Evolutionary conservation across 106 monocot genomes (phyloP), one percentile per base, ranked within the genome.

Genomic region (Dactylorhiza incarnata): DNA sequence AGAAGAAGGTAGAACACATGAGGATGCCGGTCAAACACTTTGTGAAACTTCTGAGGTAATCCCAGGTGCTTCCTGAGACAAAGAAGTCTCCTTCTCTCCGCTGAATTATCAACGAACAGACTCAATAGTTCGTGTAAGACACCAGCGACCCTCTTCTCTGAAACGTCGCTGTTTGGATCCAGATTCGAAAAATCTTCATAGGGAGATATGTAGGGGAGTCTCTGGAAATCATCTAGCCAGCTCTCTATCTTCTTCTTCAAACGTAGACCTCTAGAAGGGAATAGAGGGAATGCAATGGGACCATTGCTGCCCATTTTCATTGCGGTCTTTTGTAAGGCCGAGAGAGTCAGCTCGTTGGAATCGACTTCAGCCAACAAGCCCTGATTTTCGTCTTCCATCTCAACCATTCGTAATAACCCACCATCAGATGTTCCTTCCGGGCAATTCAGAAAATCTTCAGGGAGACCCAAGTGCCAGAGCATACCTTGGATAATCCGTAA

Each of bases 41-140:
- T n/a, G n/a, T n/a, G n/a, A n/a, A n/a, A n/a, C n/a, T n/a, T n/a
- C n/a, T n/a, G n/a, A n/a, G n/a, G n/a, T n/a, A n/a, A n/a, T n/a
- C n/a, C n/a, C n/a, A n/a, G n/a, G n/a, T n/a, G n/a, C n/a, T n/a
- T n/a, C n/a, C n/a, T n/a, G n/a, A n/a, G n/a, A n/a, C n/a, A n/a
- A n/a, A n/a, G n/a, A n/a, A n/a, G n/a, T n/a, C n/a, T n/a, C n/a
- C 95, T 78, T 75, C 92, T 84, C 79, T 95, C 95, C 7, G 87
- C 89, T 1, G 95, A 95, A 25, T 81, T 59, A 72, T 89, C 92
- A 9, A 95, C 83, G 49, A 92, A 89, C 9, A 95, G 76, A 49
- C 84, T 73, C 4, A 95, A 76, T 22, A 95, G 46, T 72, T 95
- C 95, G 51, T 92, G 92, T 44, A 95, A 87, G 22, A 95, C 89